Base-by-base conservation (phyloP, 441 rosid species). In the Gossypium schwendimanii region DNA sequence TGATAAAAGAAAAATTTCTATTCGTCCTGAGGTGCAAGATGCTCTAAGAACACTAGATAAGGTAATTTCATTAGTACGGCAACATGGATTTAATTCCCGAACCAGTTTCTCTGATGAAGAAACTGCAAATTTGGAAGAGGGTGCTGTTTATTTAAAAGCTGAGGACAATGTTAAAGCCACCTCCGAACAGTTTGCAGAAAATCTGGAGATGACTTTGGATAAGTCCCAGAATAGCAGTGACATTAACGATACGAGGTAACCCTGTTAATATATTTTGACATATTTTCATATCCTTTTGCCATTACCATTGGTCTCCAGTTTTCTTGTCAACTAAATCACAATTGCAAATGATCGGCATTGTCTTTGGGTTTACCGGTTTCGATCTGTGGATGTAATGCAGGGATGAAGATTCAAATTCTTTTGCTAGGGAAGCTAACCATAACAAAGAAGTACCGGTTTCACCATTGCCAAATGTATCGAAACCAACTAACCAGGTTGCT, bases 11-110 rank as follows among this genome's bases (percentile, higher is more conserved):
- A 74, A 71, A 24, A 54, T 81, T 72, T 71, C 64, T 61, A 65
- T 89, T 69, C 84, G 96, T 67, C 90, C 89, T 11, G 81, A 80
- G 81, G 97, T 95, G 63, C 82, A 86, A 69, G 85, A 86, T 74
- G 99, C 98, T 69, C 81, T 95, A 70, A 85, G 86, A 71, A 91
- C 88, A 24, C 59, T 92, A 71, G 98, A 95, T 74, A 86, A 81
- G 78, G 93, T 78, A 33, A 89, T 92, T 73, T 77, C 81, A 4
- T 41, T 91, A 70, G 84, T 87, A 70, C 82, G 82, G 9, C 82
- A 87, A 70, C 58, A 80, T 26, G 82, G 85, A 79, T 66, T 71
- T 26, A 73, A 78, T 63, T 44, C 79, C 14, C 76, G 70, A 65
- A 75, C 41, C 39, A 54, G 69, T 72, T 75, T 41, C 74, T 74